Evolutionary conservation across 371 early-diverging fungal genomes (phyloP).

Genomic region (Chytridiales sp.): DNA sequence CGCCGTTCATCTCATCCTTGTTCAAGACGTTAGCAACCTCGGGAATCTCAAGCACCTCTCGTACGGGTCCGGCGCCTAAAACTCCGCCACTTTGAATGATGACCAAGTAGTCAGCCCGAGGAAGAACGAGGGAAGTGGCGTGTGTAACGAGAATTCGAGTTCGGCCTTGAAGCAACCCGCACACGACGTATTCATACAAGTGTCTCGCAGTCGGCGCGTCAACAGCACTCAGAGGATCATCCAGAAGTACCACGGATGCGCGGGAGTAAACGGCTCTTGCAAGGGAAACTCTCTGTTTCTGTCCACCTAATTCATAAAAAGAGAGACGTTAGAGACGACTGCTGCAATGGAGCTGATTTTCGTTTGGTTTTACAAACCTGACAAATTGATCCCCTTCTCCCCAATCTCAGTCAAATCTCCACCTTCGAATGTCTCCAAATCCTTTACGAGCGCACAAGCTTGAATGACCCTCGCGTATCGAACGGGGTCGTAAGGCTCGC

Average conservation of each 20-base stretch:
- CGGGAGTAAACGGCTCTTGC: constrained; percentile 39
- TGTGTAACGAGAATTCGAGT: constrained; percentile 87
- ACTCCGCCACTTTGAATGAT: constrained; percentile 32
- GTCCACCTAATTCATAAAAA: constrained; percentile 43
- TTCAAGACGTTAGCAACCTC: constrained; percentile 10
- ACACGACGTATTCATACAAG: constrained; percentile 52
- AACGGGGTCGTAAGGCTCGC: constrained; percentile 40
- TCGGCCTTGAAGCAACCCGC: constrained; percentile 64
- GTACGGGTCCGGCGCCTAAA: constrained; percentile 19
- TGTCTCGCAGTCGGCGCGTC: constrained; percentile 86
- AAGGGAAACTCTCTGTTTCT: constrained; percentile 37
- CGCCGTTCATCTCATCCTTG: neutral
- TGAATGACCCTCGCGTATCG: constrained; percentile 40
- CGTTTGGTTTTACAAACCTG: neutral
- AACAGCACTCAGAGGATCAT: constrained; percentile 65
- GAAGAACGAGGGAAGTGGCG: constrained; percentile 57
- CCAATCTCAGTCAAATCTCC: constrained; percentile 91
- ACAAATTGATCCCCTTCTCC: constrained; percentile 53
- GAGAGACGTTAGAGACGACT: neutral
- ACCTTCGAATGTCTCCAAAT: constrained; percentile 73
- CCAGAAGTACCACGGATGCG: constrained; percentile 33
- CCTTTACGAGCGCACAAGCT: constrained; percentile 71
- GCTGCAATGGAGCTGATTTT: too few species aligned
- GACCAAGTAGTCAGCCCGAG: constrained; percentile 31
- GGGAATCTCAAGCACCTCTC: constrained; percentile 7